phyloP scores from a whole-genome alignment of 257 asterid genomes.

The Salvia splendens region DNA sequence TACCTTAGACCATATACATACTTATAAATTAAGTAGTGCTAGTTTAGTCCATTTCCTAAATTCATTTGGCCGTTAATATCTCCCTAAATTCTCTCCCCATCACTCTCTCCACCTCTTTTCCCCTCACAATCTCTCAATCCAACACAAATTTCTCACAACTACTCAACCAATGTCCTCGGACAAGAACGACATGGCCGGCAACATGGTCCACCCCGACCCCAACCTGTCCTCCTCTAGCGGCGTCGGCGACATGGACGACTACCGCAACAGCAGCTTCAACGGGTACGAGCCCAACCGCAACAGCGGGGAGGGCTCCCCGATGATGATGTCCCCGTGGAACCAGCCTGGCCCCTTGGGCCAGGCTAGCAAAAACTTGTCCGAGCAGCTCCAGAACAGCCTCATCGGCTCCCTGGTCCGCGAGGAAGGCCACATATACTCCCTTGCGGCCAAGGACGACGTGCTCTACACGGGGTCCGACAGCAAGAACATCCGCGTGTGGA shows the following conservation, averaged over 20 bases:
- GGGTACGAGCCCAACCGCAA: constrained; percentile 51
- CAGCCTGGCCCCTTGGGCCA: constrained; percentile 51
- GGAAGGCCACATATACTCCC: constrained; percentile 75
- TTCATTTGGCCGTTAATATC: constrained; percentile 30
- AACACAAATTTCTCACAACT: neutral
- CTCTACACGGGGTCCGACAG: constrained; percentile 84
- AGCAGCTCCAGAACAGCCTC: constrained; percentile 49
- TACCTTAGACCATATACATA: no score
- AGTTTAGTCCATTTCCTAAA: neutral
- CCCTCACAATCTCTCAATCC: neutral
- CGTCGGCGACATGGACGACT: constrained; percentile 29
- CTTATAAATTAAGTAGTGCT: no score
- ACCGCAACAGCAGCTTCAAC: constrained; percentile 56
- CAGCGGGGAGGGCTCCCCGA: constrained; percentile 65
- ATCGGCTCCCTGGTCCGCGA: constrained; percentile 71
- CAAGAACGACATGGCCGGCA: constrained; percentile 18
- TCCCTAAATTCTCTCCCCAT: constrained; percentile 52
- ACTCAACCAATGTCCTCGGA: constrained; percentile 35
- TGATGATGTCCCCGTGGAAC: constrained; percentile 88
- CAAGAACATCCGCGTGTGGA: constrained; percentile 83
- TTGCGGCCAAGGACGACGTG: constrained; percentile 52
- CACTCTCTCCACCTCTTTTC: constrained; percentile 23
- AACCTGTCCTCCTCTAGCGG: constrained; percentile 38
- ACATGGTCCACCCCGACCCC: constrained; percentile 36
- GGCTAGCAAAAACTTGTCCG: constrained; percentile 27